Conservation (phyloP, 768 basidiomycete species). For the Lentinus tigrinus region DNA sequence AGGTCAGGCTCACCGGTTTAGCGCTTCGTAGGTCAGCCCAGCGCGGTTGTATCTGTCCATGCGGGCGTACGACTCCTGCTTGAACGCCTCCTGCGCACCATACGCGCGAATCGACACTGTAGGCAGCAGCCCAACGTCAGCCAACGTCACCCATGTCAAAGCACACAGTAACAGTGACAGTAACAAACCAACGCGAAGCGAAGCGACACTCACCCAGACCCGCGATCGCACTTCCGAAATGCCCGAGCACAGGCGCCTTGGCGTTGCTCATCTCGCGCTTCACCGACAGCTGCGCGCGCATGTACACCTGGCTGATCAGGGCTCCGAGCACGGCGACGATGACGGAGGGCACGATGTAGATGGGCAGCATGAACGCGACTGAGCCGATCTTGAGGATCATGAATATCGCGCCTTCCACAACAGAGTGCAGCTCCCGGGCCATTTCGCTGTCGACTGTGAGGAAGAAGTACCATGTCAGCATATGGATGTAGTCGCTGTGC, state of each 20-base stretch:
- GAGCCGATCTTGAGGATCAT: conserved; percentile 38
- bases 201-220: conserved; percentile 38
- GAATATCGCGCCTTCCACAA: conserved; percentile 31
- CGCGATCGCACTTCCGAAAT: conserved; percentile 51
- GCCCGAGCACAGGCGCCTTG: conserved; percentile 47
- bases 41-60: conserved; percentile 49
- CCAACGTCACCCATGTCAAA: too few species aligned
- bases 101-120: conserved; percentile 54
- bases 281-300: conserved; percentile 53
- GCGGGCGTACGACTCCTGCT: conserved; percentile 39
- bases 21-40: conserved; percentile 44
- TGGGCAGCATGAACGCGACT: conserved; percentile 36
- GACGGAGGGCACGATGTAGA: conserved; percentile 40
- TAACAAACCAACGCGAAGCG: neutral
- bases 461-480: too few species aligned
- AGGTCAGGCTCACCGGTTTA: conserved; percentile 36
- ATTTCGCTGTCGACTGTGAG: conserved; percentile 36
- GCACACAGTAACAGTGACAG: too few species aligned
- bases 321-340: conserved; percentile 37
- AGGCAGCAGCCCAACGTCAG: too few species aligned
- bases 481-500: neutral
- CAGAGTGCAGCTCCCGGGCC: conserved; percentile 22
- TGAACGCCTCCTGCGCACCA: conserved; percentile 46
- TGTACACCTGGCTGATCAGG: conserved; percentile 49
- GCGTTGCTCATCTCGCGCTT: conserved; percentile 57